Evolutionary conservation across 257 asterid genomes (phyloP).

Genomic region (Sherardia arvensis): DNA sequence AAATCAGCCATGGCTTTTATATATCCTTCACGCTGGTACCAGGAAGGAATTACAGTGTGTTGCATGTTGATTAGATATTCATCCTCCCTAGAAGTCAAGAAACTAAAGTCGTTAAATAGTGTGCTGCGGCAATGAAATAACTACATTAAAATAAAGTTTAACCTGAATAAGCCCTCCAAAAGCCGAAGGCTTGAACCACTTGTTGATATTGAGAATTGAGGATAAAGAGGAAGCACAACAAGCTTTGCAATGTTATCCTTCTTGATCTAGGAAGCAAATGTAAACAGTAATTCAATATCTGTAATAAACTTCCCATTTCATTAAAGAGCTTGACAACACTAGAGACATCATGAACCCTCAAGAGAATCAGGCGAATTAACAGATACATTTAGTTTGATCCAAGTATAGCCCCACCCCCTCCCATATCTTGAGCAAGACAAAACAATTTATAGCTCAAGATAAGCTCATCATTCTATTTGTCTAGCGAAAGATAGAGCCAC

Average conservation of each 20-base stretch:
- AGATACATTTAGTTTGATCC: too few species aligned
- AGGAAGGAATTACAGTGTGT: conserved; percentile 98
- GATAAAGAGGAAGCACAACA: conserved; percentile 96
- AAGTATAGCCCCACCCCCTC: too few species aligned
- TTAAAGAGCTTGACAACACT: not conserved
- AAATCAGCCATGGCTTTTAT: conserved; percentile 92
- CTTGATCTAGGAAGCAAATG: conserved; percentile 53
- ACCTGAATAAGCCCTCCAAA: conserved; percentile 91
- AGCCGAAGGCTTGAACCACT: conserved; percentile 99
- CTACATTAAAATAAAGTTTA: conserved; percentile 4
- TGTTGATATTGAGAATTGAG: conserved; percentile 96
- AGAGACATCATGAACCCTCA: not conserved
- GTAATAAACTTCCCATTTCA: not conserved
- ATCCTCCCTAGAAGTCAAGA: conserved; percentile 64
- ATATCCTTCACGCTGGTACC: conserved; percentile 99
- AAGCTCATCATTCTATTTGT: not conserved
- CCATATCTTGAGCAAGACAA: not conserved
- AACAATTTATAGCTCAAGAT: not conserved
- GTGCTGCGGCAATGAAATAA: conserved; percentile 6
- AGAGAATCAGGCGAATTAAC: too few species aligned
- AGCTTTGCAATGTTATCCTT: conserved; percentile 78
- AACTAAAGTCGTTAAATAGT: conserved; percentile 17
- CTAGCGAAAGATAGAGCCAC: not conserved
- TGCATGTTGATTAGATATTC: conserved; percentile 97
- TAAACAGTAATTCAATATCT: not conserved